phyloP scores from a whole-genome alignment of 345 rosid genomes.

The Hevea brasiliensis region DNA sequence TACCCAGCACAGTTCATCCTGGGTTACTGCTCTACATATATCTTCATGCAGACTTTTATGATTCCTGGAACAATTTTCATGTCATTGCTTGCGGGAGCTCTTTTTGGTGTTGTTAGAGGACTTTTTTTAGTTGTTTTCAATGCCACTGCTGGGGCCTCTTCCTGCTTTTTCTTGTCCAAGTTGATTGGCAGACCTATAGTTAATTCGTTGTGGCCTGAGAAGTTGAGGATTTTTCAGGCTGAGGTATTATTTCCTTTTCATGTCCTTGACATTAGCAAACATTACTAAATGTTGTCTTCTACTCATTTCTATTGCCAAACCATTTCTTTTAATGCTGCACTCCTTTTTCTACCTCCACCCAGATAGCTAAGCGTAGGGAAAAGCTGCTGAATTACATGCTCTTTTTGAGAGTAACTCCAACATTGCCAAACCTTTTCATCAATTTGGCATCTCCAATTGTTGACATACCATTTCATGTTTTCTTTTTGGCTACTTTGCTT shows the following conservation, averaged over 20 bases:
- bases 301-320: neutral
- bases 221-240: conserved; percentile 85
- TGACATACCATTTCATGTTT: conserved; percentile 91
- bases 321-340: neutral
- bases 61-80: conserved; percentile 99
- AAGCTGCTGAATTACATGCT: conserved; percentile 96
- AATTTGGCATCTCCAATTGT: conserved; percentile 97
- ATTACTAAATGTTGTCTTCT: neutral
- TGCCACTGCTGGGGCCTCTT: conserved; percentile 92
- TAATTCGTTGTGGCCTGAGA: conserved; percentile 96
- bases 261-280: neutral
- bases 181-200: conserved; percentile 90
- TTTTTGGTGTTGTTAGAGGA: conserved; percentile 86
- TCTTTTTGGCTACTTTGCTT: conserved; percentile 84
- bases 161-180: conserved; percentile 88
- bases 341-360: conserved; percentile 16
- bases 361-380: conserved; percentile 89
- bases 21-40: conserved; percentile 93
- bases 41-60: conserved; percentile 99
- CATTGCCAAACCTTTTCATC: conserved; percentile 93
- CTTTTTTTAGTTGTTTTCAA: conserved; percentile 85
- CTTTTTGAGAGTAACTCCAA: conserved; percentile 90
- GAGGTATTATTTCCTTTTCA: conserved; percentile 52
- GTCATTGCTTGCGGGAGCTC: conserved; percentile 98
- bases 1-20: conserved; percentile 79